These are phyloP conservation scores for Phytophthora cactorum DNA, from an alignment of 352 stramenopile genomes.

Conservation along the genomic window DNA sequence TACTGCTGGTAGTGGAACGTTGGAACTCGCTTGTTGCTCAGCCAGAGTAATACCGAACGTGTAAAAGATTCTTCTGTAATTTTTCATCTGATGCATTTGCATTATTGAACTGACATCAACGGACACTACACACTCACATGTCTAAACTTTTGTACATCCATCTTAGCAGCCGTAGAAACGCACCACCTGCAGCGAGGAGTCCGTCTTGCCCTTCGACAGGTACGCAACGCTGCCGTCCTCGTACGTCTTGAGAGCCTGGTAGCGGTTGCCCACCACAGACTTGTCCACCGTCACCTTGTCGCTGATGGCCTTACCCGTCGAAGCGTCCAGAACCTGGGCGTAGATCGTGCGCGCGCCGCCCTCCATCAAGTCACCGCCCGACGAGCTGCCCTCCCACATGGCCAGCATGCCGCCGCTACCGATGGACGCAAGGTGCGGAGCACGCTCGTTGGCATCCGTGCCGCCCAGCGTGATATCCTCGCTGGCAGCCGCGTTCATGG, in stretches of 20 bases:
- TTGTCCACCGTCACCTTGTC: slow-evolving; percentile 49
- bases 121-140: slow-evolving; percentile 9
- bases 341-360: slow-evolving; percentile 46
- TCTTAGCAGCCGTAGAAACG: slow-evolving; percentile 54
- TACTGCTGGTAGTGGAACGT: slow-evolving; percentile 47
- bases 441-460: no score
- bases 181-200: slow-evolving; percentile 53
- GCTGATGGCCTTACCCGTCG: slow-evolving; percentile 49
- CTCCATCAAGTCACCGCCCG: slow-evolving; percentile 42
- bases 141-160: slow-evolving; percentile 7
- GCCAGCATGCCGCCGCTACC: slow-evolving; percentile 49
- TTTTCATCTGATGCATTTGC: slow-evolving; percentile 8
- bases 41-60: not conserved
- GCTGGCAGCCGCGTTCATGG: no score
- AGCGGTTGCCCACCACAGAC: slow-evolving; percentile 61
- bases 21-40: slow-evolving; percentile 44
- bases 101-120: slow-evolving; percentile 2
- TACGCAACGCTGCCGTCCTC: slow-evolving; percentile 61
- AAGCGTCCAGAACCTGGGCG: slow-evolving; percentile 55
- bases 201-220: slow-evolving; percentile 50
- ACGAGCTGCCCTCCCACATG: slow-evolving; percentile 53
- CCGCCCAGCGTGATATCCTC: no score
- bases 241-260: slow-evolving; percentile 63
- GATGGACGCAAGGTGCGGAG: no score
- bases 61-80: not conserved